These are phyloP conservation scores for Brettanomyces sp. DNA, from an alignment of 805 yeast genomes.

Conservation along the genomic window DNA sequence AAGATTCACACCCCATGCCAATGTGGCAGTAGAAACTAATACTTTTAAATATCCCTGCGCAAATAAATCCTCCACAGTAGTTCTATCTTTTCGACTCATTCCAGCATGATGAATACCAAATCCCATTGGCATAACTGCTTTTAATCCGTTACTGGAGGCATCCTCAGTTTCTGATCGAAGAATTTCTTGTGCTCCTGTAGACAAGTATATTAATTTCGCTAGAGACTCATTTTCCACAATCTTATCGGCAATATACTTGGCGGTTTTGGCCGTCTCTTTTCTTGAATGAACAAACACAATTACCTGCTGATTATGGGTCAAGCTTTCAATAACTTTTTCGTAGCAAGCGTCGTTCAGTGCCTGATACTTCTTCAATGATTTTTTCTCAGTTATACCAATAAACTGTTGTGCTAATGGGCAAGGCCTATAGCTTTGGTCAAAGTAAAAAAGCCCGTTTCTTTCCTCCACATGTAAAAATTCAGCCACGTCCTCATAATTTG, in stretches of 20 bases:
- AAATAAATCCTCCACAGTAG: slow-evolving; percentile 74
- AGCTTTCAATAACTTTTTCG: slow-evolving; percentile 62
- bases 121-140: slow-evolving; percentile 57
- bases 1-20: slow-evolving; percentile 95
- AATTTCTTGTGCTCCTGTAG: slow-evolving; percentile 53
- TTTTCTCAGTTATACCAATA: slow-evolving; percentile 78
- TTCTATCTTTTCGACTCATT: slow-evolving; percentile 59
- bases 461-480: slow-evolving; percentile 61
- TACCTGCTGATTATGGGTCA: slow-evolving; percentile 61
- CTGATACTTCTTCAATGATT: slow-evolving; percentile 62
- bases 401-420: slow-evolving; percentile 87
- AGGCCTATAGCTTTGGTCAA: slow-evolving; percentile 80
- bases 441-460: slow-evolving; percentile 58
- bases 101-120: slow-evolving; percentile 94
- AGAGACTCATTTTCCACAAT: slow-evolving; percentile 46
- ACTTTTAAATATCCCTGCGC: slow-evolving; percentile 83
- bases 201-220: slow-evolving; percentile 32
- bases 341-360: slow-evolving; percentile 90
- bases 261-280: slow-evolving; percentile 82
- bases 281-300: slow-evolving; percentile 91
- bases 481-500: slow-evolving; percentile 84
- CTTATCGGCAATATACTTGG: slow-evolving; percentile 59
- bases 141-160: slow-evolving; percentile 43
- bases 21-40: slow-evolving; percentile 82
- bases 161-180: slow-evolving; percentile 53